A percentile compares a stretch with the other conserved stretches of the same genome.
Conservation (phyloP, 441 rosid genomes). For the Gossypium davidsonii region DNA sequence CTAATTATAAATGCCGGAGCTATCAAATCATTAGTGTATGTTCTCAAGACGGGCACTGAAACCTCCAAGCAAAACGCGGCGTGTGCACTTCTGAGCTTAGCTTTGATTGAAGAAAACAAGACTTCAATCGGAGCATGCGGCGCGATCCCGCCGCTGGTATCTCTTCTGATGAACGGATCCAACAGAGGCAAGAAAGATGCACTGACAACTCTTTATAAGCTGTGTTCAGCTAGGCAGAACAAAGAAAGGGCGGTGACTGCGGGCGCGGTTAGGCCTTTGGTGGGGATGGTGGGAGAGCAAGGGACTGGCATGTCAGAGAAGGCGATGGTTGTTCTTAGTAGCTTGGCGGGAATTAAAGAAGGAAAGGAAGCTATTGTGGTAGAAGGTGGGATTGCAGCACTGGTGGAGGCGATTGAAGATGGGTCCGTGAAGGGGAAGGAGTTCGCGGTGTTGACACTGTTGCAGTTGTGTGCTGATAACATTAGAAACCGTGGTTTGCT, state of each 20-base stretch:
- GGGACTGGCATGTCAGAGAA: conserved; percentile 83
- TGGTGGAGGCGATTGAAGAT: conserved; percentile 88
- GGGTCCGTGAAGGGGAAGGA: conserved; percentile 79
- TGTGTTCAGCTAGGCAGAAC: conserved; percentile 65
- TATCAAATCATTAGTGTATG: conserved; percentile 70
- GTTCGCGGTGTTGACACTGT: conserved; percentile 63
- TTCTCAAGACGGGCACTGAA: conserved; percentile 82
- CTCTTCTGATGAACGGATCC: conserved; percentile 65
- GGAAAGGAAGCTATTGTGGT: conserved; percentile 77
- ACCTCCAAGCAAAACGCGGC: conserved; percentile 90
- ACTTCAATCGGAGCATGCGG: conserved; percentile 78
- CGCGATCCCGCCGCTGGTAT: conserved; percentile 79
- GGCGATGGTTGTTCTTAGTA: conserved; percentile 82
- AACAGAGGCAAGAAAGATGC: conserved; percentile 79
- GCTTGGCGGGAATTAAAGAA: conserved; percentile 59
- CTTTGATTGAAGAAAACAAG: conserved; percentile 74
- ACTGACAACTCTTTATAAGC: conserved; percentile 80
- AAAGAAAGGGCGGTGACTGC: conserved; percentile 82
- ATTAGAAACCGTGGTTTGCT: conserved; percentile 74
- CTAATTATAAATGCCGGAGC: conserved; percentile 64
- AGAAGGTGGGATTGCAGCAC: conserved; percentile 76
- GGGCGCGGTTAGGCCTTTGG: conserved; percentile 82
- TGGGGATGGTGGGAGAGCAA: conserved; percentile 63
- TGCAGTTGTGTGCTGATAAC: conserved; percentile 68
- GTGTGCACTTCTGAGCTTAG: conserved; percentile 72